These are phyloP conservation scores for Heritiera fomes DNA, from an alignment of 345 rosid species.

Conservation along the genomic window DNA sequence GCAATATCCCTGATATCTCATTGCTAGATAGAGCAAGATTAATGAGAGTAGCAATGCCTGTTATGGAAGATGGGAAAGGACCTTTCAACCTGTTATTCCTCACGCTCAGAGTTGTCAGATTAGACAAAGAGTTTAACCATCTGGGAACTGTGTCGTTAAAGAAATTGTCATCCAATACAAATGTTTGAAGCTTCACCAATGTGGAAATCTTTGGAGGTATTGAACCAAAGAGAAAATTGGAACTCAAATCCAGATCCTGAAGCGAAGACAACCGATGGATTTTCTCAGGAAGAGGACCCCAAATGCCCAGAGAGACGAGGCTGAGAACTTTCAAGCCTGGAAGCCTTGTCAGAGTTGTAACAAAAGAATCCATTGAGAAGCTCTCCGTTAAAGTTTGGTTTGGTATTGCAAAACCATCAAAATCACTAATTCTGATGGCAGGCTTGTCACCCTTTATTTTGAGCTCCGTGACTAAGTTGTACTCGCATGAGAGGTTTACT, in stretches of 20 bases:
- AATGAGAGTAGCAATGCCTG: constrained; percentile 52
- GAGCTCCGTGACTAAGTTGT: constrained; percentile 67
- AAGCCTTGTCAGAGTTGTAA: constrained; percentile 82
- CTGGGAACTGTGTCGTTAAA: constrained; percentile 76
- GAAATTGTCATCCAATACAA: constrained; percentile 67
- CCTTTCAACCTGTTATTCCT: constrained; percentile 69
- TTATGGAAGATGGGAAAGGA: constrained; percentile 65
- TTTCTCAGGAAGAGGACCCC: constrained; percentile 86
- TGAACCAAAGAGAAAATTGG: constrained; percentile 76
- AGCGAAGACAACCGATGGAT: constrained; percentile 76
- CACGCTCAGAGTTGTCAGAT: constrained; percentile 62
- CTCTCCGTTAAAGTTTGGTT: constrained; percentile 60
- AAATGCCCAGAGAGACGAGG: constrained; percentile 84
- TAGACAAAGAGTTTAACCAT: constrained; percentile 57
- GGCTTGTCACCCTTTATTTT: constrained; percentile 78
- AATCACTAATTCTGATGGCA: constrained; percentile 43
- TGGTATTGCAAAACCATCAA: constrained; percentile 59
- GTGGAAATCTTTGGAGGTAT: constrained; percentile 75
- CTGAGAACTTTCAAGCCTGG: constrained; percentile 68
- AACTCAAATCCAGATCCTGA: constrained; percentile 79
- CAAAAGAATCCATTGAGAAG: constrained; percentile 83
- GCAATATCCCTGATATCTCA: constrained; percentile 66
- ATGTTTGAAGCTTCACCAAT: constrained; percentile 64
- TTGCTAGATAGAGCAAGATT: constrained; percentile 72
- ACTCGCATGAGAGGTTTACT: constrained; percentile 61